Conservation (phyloP, 2,329 filamentous ascomycete genomes). For the Exutisphaerella laricina region DNA sequence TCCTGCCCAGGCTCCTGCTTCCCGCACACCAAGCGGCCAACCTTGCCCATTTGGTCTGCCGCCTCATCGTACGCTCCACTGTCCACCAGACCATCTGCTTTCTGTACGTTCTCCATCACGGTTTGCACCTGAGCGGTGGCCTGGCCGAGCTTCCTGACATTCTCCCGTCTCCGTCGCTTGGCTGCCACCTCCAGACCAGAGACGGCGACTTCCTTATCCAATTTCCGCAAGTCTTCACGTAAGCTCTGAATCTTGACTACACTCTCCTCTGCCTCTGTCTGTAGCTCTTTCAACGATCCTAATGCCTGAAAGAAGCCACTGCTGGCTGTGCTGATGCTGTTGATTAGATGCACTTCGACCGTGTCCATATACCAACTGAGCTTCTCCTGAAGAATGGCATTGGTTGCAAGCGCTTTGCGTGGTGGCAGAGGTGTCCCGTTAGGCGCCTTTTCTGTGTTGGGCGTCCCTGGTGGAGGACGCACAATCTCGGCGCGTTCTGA, state of each 20-base stretch:
- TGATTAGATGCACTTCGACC: slow-evolving; percentile 93
- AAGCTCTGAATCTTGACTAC: slow-evolving; percentile 79
- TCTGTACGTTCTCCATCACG: slow-evolving; percentile 67
- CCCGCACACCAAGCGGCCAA: slow-evolving; percentile 77
- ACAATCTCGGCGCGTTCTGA: slow-evolving; percentile 97
- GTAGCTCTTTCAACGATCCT: slow-evolving; percentile 82
- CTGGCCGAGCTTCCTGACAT: slow-evolving; percentile 73
- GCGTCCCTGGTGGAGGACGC: slow-evolving; percentile 53
- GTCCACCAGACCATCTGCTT: slow-evolving; percentile 77
- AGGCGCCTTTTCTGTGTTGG: slow-evolving; percentile 43
- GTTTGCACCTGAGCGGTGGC: slow-evolving; percentile 76
- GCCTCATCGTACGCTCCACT: slow-evolving; percentile 77
- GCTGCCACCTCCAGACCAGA: slow-evolving; percentile 81
- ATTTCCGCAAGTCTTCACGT: slow-evolving; percentile 67
- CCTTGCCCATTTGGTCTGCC: slow-evolving; percentile 66
- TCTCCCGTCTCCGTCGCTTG: slow-evolving; percentile 74
- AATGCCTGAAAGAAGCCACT: slow-evolving; percentile 94
- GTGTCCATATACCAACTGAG: slow-evolving; percentile 99
- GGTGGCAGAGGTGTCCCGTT: slow-evolving; percentile 51
- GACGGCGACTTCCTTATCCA: slow-evolving; percentile 83
- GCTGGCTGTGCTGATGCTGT: slow-evolving; percentile 90
- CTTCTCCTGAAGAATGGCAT: slow-evolving; percentile 96
- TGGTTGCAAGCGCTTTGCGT: slow-evolving; percentile 85
- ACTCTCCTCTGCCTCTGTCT: slow-evolving; percentile 86
- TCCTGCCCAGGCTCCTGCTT: slow-evolving; percentile 46